Percentiles rank a stretch among this genome's conserved stretches.
phyloP scores from a whole-genome alignment of 306 rosid genomes.

The Prunus armeniaca region DNA sequence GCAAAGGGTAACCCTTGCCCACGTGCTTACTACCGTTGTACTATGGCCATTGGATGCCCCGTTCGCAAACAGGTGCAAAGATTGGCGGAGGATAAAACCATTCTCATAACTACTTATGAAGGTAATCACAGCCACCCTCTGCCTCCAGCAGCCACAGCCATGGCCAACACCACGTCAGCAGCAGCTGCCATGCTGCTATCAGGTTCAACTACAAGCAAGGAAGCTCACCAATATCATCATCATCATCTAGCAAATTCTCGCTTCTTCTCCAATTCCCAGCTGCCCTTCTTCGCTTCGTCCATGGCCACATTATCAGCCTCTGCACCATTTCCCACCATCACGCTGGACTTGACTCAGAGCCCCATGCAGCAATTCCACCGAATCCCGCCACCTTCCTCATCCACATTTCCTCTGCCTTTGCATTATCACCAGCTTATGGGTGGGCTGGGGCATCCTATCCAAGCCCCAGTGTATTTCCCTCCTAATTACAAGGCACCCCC shows the following conservation, averaged over 20 bases:
- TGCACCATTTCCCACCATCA: conserved; percentile 47
- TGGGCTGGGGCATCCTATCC: conserved; percentile 16
- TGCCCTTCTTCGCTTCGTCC: conserved; percentile 25
- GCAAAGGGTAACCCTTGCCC: conserved; percentile 73
- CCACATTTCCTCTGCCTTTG: conserved; percentile 33
- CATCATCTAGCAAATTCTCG: conserved; percentile 15
- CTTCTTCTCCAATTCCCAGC: conserved; percentile 16
- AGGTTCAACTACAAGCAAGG: conserved; percentile 32
- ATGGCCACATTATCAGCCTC: conserved; percentile 50
- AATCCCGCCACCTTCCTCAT: too few relatives aligned
- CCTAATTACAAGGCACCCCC: conserved; percentile 9
- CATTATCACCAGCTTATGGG: conserved; percentile 28
- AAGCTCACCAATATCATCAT: neutral
- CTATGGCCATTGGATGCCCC: conserved; percentile 61
- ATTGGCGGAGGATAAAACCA: conserved; percentile 46
- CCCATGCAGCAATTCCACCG: neutral
- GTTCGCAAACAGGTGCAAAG: conserved; percentile 63
- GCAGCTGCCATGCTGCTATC: conserved; percentile 50
- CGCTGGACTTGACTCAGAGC: conserved; percentile 48
- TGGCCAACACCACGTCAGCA: conserved; percentile 52
- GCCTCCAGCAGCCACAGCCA: conserved; percentile 49
- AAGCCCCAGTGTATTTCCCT: conserved; percentile 1
- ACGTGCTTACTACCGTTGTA: conserved; percentile 73
- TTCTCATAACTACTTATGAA: conserved; percentile 61
- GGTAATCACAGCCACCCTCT: conserved; percentile 64